phyloP scores from a whole-genome alignment of 345 rosid species.

The Boechera divaricarpa region DNA sequence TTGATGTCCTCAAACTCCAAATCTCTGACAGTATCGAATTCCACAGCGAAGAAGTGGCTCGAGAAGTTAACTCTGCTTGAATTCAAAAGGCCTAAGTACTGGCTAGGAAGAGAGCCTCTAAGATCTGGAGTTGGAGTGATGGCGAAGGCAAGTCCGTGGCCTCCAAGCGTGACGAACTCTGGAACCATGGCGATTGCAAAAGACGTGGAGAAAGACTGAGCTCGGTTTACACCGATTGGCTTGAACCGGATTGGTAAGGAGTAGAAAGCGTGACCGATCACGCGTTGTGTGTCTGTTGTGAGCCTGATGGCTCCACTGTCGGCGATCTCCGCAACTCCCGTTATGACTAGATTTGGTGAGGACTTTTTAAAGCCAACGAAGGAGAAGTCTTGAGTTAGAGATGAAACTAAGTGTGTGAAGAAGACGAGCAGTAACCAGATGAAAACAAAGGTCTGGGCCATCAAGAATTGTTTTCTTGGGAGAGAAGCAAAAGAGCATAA shows the following conservation, averaged over 20 bases:
- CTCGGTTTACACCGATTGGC: conserved; percentile 46
- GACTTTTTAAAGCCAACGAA: conserved; percentile 56
- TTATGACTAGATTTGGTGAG: conserved; percentile 50
- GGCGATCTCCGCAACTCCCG: conserved; percentile 59
- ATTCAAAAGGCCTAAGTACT: conserved; percentile 74
- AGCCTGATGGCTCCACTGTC: conserved; percentile 62
- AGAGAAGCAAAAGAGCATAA: conserved; percentile 23
- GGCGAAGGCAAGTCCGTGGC: conserved; percentile 83
- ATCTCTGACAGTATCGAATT: conserved; percentile 80
- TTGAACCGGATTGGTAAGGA: conserved; percentile 66
- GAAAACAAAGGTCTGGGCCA: conserved; percentile 43
- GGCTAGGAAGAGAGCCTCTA: conserved; percentile 61
- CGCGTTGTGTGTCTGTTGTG: conserved; percentile 58
- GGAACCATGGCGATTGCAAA: conserved; percentile 82
- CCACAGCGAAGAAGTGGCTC: conserved; percentile 77
- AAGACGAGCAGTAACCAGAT: conserved; percentile 43
- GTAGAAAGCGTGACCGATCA: conserved; percentile 84
- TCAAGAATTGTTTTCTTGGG: conserved; percentile 33
- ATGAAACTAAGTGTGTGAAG: conserved; percentile 44
- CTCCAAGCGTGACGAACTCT: conserved; percentile 69
- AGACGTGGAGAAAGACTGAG: conserved; percentile 75
- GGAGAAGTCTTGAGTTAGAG: conserved; percentile 48
- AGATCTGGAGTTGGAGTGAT: conserved; percentile 61
- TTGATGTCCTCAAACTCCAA: conserved; percentile 69
- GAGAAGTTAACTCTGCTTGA: conserved; percentile 57